These are phyloP conservation scores for Trametes coccinea DNA, from an alignment of 768 basidiomycete species.

Conservation along the genomic window DNA sequence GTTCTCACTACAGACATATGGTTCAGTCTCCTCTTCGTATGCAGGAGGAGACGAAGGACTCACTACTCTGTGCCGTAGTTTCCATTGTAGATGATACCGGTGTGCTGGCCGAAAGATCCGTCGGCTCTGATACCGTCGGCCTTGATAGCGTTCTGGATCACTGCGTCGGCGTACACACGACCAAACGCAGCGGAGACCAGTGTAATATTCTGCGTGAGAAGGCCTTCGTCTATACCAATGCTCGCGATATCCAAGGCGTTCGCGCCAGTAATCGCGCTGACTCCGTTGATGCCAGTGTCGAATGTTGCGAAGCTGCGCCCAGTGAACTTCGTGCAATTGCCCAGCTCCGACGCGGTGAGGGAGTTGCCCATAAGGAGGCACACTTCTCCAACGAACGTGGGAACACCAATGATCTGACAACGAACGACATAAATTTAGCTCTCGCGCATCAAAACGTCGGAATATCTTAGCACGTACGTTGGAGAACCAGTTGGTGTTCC, in stretches of 20 bases:
- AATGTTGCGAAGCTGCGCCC: constrained; percentile 52
- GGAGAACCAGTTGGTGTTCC: constrained; percentile 67
- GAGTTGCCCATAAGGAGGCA: constrained; percentile 56
- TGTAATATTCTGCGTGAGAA: constrained; percentile 42
- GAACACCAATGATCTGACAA: constrained; percentile 56
- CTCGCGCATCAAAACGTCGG: background rate
- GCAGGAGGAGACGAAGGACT: constrained; percentile 11
- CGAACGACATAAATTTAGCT: background rate
- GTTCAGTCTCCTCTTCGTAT: no score
- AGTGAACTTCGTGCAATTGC: constrained; percentile 52
- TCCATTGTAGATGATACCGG: constrained; percentile 66
- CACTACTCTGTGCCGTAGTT: constrained; percentile 59
- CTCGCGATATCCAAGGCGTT: constrained; percentile 63
- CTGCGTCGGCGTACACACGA: constrained; percentile 50
- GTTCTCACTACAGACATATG: constrained; percentile 43
- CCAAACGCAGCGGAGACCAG: constrained; percentile 52
- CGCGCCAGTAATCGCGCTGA: constrained; percentile 51
- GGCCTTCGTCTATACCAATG: constrained; percentile 54
- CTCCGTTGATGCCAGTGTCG: constrained; percentile 41
- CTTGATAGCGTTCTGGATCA: constrained; percentile 44
- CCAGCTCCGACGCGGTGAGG: constrained; percentile 43
- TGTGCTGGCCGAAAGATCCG: constrained; percentile 47
- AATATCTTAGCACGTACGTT: constrained; percentile 41
- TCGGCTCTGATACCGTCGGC: constrained; percentile 58
- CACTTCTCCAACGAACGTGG: constrained; percentile 51